Conservation (phyloP, 176 grass and related monocot genomes). For the Puccinellia tenuiflora region DNA sequence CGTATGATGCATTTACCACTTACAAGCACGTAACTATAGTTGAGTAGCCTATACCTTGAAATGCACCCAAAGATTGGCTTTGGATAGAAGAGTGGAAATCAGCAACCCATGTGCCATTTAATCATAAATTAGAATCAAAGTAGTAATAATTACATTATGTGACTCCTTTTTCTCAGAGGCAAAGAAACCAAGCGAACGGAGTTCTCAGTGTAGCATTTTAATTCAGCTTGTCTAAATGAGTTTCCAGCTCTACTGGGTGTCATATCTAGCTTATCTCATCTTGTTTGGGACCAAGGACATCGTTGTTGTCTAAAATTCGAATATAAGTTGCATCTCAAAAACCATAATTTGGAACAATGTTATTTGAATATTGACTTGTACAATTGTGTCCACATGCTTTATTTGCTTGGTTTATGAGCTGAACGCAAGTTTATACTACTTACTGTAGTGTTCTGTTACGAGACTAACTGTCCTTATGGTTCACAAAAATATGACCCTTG, state of each 20-base stretch:
- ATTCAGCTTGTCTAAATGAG: not conserved
- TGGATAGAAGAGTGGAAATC: not conserved
- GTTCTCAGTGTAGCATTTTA: not conserved
- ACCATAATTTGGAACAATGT: not conserved
- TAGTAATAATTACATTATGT: not conserved
- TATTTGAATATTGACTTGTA: not conserved
- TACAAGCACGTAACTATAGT: not conserved
- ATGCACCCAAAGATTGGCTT: not conserved
- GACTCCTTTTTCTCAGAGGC: not conserved
- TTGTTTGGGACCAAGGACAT: not conserved
- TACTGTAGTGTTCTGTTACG: not conserved
- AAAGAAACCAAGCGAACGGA: not conserved
- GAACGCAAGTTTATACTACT: not conserved
- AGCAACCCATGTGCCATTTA: not conserved
- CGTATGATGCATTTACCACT: too few species aligned
- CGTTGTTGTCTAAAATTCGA: not conserved
- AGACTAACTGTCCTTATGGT: not conserved
- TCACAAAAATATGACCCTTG: not conserved
- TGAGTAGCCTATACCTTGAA: not conserved
- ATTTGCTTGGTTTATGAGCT: not conserved
- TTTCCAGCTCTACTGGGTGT: not conserved
- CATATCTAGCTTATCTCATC: not conserved
- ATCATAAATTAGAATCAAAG: not conserved
- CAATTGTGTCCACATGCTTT: not conserved
- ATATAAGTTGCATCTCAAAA: not conserved